These are phyloP conservation scores for Nakazawaea ernobii DNA, from an alignment of 805 yeast genomes.

Conservation along the genomic window DNA sequence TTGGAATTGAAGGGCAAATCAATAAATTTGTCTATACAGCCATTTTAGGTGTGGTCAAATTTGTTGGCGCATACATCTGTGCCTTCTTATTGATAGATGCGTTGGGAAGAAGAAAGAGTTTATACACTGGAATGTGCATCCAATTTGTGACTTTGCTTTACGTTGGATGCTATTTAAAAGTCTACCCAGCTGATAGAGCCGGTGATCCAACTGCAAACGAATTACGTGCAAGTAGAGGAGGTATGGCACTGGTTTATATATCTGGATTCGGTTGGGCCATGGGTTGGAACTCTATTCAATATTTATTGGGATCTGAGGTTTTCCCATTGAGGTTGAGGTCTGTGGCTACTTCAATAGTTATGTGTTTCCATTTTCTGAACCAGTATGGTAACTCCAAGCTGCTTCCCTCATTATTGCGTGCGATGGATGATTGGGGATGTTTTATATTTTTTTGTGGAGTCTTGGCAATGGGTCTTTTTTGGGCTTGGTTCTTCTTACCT, in stretches of 20 bases:
- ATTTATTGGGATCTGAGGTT: constrained; percentile 48
- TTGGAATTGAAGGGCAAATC: constrained; percentile 35
- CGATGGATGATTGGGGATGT: constrained; percentile 42
- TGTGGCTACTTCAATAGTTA: constrained; percentile 30
- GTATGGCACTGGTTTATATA: constrained; percentile 44
- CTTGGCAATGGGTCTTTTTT: constrained; percentile 32
- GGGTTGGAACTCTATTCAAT: constrained; percentile 46
- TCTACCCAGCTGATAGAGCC: constrained; percentile 35
- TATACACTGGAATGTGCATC: constrained; percentile 42
- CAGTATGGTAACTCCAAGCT: constrained; percentile 43
- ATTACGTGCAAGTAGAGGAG: constrained; percentile 46
- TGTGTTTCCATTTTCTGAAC: constrained; percentile 52
- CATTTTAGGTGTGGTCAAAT: constrained; percentile 48
- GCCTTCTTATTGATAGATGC: constrained; percentile 51
- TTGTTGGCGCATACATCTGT: constrained; percentile 38
- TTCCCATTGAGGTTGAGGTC: constrained; percentile 36
- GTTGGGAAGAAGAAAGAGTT: constrained; percentile 44
- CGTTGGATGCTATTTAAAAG: constrained; percentile 38
- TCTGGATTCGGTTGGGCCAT: constrained; percentile 55
- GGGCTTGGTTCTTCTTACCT: constrained; percentile 46
- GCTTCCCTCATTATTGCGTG: constrained; percentile 42
- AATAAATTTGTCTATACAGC: constrained; percentile 43
- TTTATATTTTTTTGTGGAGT: constrained; percentile 46
- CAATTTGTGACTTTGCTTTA: constrained; percentile 39
- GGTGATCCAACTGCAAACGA: constrained; percentile 31